Conservation (phyloP, 345 rosid genomes). For the Garcia nutans region DNA sequence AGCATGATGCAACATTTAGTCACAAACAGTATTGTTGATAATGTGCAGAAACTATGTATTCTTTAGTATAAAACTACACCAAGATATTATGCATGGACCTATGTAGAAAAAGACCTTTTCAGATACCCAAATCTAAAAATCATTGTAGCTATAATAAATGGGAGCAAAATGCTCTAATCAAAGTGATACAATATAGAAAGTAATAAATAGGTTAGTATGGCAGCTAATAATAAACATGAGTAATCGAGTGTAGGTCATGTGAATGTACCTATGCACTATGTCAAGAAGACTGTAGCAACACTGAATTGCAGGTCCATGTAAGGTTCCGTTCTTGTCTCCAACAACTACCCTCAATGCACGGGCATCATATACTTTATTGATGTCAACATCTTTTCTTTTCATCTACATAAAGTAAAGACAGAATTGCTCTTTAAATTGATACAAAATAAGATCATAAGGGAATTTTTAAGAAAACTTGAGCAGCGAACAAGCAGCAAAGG, state of each 20-base stretch:
- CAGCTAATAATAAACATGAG: not conserved
- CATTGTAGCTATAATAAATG: not conserved
- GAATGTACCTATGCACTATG: constrained; percentile 55
- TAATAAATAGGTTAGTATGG: not conserved
- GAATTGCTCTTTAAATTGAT: not conserved
- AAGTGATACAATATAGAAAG: not conserved
- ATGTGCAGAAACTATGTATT: not conserved
- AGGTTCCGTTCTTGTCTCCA: constrained; percentile 70
- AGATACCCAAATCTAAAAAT: not conserved
- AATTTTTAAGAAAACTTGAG: not conserved
- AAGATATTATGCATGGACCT: not conserved
- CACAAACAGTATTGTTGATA: not conserved
- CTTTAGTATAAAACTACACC: not conserved
- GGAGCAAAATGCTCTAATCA: not conserved
- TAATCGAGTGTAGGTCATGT: not conserved
- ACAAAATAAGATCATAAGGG: not conserved
- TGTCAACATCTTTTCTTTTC: constrained; percentile 68
- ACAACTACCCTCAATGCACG: constrained; percentile 75
- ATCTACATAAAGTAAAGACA: constrained; percentile 39
- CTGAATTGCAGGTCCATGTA: constrained; percentile 71
- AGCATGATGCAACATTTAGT: not conserved
- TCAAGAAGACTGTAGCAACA: constrained; percentile 69
- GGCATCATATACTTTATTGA: constrained; percentile 62
- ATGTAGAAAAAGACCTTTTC: not conserved
- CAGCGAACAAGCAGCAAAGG: not conserved